Evolutionary conservation across 805 yeast species (phyloP), one percentile per base, ranked within the genome.

Genomic region (Pichia kluyveri): DNA sequence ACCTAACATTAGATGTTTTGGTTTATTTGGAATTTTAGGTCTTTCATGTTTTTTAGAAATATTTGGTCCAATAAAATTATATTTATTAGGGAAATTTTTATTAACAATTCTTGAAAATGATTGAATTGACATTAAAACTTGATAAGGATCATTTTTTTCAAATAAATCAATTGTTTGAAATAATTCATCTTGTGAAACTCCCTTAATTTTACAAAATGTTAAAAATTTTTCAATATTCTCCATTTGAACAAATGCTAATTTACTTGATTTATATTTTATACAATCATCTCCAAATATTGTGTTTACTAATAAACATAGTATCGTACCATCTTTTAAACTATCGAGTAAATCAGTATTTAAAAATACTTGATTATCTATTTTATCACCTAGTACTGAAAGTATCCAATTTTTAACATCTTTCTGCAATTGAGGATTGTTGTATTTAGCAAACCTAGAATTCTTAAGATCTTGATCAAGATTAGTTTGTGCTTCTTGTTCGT

Each of bases 241-340:
- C 96, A 87, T 87, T 65, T 82, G 78, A 15, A 80, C 76, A 61
- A 86, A 87, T 3, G 95, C 91, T 82, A 86, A 80, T 45, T 71
- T 69, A 11, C 87, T 77, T 44, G 70, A 71, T 60, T 83, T 86
- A 60, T 63, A 80, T 52, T 72, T 76, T 4, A 70, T 60, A 2
- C 68, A 62, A 11, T 52, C 47, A 0, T 69, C 64, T 7, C 70
- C 69, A 59, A 60, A 63, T 17, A 77, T 69, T 1, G 61, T 60
- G 48, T 72, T 73, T 8, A 69, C 65, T 28, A 80, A 54, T 51
- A 65, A 62, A 53, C 83, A 77, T n/a, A 81, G 61, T 0, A 72
- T 63, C 0, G 70, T 67, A 3, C 96, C 95, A 54, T 77, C 83
- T 56, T 79, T 81, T 23, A 87, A 66, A 2, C 69, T 59, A 3